Conservation (phyloP, 164 flowering plant genomes). For the Chimonanthus praecox region DNA sequence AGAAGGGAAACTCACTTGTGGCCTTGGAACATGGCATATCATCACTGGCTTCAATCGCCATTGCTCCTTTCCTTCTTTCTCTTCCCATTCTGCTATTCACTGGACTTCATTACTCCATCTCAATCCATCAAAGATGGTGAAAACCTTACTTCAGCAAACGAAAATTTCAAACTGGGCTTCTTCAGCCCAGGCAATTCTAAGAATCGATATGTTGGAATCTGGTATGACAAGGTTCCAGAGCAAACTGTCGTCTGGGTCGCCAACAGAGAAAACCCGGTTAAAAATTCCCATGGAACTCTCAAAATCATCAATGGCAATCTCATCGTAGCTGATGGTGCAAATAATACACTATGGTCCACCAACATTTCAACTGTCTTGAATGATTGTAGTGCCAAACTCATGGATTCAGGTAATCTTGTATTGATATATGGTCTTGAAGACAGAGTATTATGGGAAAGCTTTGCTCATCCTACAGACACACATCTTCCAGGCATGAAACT, state of each 20-base stretch:
- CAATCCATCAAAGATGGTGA: slow-evolving; percentile 16
- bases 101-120: slow-evolving; percentile 4
- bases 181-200: slow-evolving; percentile 13
- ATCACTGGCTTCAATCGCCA: not conserved
- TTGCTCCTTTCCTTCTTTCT: not conserved
- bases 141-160: slow-evolving; percentile 5
- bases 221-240: slow-evolving; percentile 17
- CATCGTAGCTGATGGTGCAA: not conserved
- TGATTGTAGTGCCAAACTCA: slow-evolving; percentile 23
- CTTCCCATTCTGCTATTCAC: not conserved
- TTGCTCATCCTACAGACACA: slow-evolving; percentile 20
- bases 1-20: no score
- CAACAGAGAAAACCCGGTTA: slow-evolving; percentile 45
- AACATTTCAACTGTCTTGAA: not conserved
- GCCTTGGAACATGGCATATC: not conserved
- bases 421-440: slow-evolving; percentile 14
- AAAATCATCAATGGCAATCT: slow-evolving; percentile 28
- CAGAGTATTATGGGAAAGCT: not conserved
- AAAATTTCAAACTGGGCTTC: slow-evolving; percentile 16
- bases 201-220: slow-evolving; percentile 16
- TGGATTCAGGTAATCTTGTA: slow-evolving; percentile 46
- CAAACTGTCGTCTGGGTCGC: slow-evolving; percentile 49
- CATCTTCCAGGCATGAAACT: slow-evolving; percentile 28
- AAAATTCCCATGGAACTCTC: slow-evolving; percentile 25
- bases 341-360: slow-evolving; percentile 24